Percentiles rank a stretch among this genome's conserved stretches.
phyloP scores from a whole-genome alignment of 768 basidiomycete genomes.

The Calocera cornea region DNA sequence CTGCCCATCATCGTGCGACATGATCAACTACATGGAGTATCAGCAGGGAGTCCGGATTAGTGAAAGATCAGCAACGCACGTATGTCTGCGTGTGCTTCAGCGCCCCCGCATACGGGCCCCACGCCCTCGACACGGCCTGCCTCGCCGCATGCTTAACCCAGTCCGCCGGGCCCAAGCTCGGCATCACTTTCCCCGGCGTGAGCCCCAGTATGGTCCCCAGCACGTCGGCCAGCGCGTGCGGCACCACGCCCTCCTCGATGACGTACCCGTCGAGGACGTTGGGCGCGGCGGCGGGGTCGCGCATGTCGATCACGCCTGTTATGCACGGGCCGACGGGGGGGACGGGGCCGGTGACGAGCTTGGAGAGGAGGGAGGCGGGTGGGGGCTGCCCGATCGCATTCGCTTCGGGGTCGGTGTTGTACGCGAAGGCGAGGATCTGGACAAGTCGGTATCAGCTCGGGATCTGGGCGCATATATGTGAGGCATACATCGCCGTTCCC shows the following conservation, averaged over 20 bases:
- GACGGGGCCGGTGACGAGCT: not conserved
- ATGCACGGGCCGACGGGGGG: conserved; percentile 4
- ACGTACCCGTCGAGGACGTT: conserved; percentile 8
- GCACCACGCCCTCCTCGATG: conserved; percentile 6
- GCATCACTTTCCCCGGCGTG: not conserved
- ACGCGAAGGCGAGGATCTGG: not conserved
- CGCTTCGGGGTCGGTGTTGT: not conserved
- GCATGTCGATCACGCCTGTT: conserved; percentile 6
- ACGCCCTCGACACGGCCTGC: not conserved
- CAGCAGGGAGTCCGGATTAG: not conserved
- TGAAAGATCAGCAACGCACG: not conserved
- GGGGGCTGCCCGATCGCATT: not conserved
- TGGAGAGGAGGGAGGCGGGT: not conserved
- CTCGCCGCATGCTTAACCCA: not conserved
- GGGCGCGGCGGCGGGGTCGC: not conserved
- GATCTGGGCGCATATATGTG: not conserved
- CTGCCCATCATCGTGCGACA: conserved; percentile 7
- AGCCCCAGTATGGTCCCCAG: conserved; percentile 4
- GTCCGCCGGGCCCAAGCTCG: not conserved
- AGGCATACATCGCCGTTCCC: conserved; percentile 1
- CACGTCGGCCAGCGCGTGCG: not conserved
- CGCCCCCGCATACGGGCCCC: conserved; percentile 4
- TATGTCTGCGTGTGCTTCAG: conserved; percentile 8
- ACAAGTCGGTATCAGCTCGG: not conserved
- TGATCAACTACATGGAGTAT: not conserved